Base-by-base conservation (phyloP, 176 grass and related monocot species). In the Musa itinerans region DNA sequence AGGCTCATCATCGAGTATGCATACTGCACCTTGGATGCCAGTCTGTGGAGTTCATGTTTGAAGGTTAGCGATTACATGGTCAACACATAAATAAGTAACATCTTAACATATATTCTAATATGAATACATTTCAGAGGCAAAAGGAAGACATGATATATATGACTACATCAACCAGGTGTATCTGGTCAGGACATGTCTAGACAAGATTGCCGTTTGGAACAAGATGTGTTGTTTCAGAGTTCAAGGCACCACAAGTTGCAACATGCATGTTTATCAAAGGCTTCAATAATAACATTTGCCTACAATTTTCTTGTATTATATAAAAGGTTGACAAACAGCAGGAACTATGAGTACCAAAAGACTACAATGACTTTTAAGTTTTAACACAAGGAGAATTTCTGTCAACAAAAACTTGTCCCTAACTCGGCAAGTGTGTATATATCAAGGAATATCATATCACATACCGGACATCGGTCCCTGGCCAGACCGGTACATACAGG, bases 1-100 rank as follows among this genome's bases (percentile, higher is more conserved):
- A 71, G 95, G 90, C 73, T 99, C 95, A 82, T 99, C 95, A 86
- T 99, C 95, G 77, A 99, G 90, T 81, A 94, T 86, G 49, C 95
- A 99, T 54, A 94, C 83, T 77, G 83, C 66, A 48, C 86, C 95
- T 74, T 74, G 73, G 65, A 94, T 91, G 63, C 86, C 86, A 82
- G 91, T 93, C 83, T 99, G 86, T 52, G 78, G 50, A 84, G 50
- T 83, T 77, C 17, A 74, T 69, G 76, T 51, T 74, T 56, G 57
- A 25, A 22, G 1, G 4, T 50, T 70, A 19, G 68, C 9, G 16
- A 54, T 78, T 69, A 55, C 51, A 78, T n/a, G 67, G 22, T 53
- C 54, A 16, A 65, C 1, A 78, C 8, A 50, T 67, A 17, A 34
- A 19, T 53, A 49, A 5, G 17, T 21, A 75, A n/a, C 16, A 34